Base-by-base conservation (phyloP, 805 yeast genomes). In the Hermanozyma aechmeae region DNA sequence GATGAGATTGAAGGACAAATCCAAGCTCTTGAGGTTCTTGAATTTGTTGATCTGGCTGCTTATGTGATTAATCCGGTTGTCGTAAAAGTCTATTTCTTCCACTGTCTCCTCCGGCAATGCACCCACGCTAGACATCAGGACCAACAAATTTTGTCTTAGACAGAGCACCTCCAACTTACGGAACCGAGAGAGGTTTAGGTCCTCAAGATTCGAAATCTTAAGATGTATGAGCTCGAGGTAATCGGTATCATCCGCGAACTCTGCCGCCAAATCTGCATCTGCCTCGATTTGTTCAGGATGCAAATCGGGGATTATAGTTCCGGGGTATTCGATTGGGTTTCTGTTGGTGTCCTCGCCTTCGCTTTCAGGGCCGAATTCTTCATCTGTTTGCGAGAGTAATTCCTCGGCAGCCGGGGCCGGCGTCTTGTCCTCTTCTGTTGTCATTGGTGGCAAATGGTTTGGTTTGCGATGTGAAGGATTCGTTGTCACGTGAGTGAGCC, bases 1-100 rank as follows among this genome's bases (percentile, higher is more conserved):
- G 47, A 89, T 83, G 48, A 79, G 82, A 55, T 92, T 92, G 59
- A 92, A 92, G 15, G 95, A 82, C 15, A 92, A 63, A 56, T 92
- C 98, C 42, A 92, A 61, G 30, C 48, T 67, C 32, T 53, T 67
- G 37, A 86, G 55, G 22, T 72, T 68, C 3, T 49, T 55, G 40
- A 85, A 69, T 27, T 73, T 72, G 36, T 69, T 73, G 13, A 85
- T 49, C 43, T 74, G 78, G 26, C 76, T 74, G 4, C 87, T 76
- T 29, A 92, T 84, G 48, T 86, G 96, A 39, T 78, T 76, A 44
- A 92, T 80, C 43, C 95, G 63, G 55, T 92, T 92, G 55, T 92
- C 98, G 50, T 92, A 92, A 18, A 87, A 64, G 53, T 92, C 98
- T 34, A 92, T 58, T 35, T 85, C 92, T 39, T 73, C 81, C 42